Base-by-base conservation (phyloP, 75 land plant species). In the Pinus tabuliformis region DNA sequence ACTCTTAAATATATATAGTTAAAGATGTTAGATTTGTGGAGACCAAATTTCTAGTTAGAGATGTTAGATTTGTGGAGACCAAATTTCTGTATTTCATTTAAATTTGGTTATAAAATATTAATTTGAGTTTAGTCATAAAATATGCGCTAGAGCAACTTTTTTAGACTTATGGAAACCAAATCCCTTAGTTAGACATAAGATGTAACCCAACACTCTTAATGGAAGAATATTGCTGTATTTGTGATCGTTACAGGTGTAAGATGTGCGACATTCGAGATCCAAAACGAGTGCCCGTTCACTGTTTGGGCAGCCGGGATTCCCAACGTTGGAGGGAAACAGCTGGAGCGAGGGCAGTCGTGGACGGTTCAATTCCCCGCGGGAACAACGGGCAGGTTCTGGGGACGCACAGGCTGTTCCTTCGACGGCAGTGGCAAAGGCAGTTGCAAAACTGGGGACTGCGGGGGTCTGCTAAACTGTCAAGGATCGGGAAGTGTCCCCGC, bases 381-480 rank as follows among this genome's bases (percentile, higher is more conserved):
- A 13, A 54, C 58, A 22, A 17, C 57, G 16, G 86, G 80, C 26
- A 12, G 88, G 2, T 58, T 86, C n/a, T 86, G 88, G 88, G 86
- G 86, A 3, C 76, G 88, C 36, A 83, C 86, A 4, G 82, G 81
- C 74, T 85, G 85, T 76, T 60, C 24, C 52, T 85, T 82, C 58
- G 78, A 81, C 65, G 57, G 20, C 13, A 33, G 36, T 13, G 75
- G 84, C 28, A 22, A 14, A 15, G 84, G 84, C 11, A 62, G 28
- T 3, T 85, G 84, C 63, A 72, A 74, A 56, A 82, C 84, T 2
- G 84, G 84, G 5, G 87, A 85, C 71, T 85, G 81, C 59, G 81
- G 75, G n/a, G 77, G 83, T 22, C 18, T 58, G 30, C 78, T 85
- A 20, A 16, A 70, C 37, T 85, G 87, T 73, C 18, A 37, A 21